Evolutionary conservation across 805 yeast species (phyloP), one percentile per base, ranked within the genome.

Genomic region (Metschnikowia santaceciliae): DNA sequence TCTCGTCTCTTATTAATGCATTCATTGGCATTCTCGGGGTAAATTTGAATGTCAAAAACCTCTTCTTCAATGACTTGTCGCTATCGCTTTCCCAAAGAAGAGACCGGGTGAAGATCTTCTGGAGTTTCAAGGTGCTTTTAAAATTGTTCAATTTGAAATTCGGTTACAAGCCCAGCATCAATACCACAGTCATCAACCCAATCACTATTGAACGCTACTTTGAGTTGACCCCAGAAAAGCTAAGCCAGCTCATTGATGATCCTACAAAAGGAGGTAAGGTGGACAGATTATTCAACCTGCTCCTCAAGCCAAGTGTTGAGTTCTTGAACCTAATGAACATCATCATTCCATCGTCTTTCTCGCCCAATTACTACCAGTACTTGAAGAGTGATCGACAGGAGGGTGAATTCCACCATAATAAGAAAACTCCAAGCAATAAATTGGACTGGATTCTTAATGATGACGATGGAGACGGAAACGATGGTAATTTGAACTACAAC

Each of bases 381-480:
- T 56, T 74, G 41, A 56, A 57, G 34, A 67, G 65, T 15, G 60
- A 55, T 34, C 61, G 60, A 15, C 59, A 64, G n/a, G 47, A 47
- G 7, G 48, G 48, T n/a, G 50, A 39, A 7, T 41, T 45, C 7
- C 41, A 42, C 19, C 52, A 34, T 3, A 26, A 42, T 11, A 52
- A 51, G 34, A 55, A 54, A 35, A 49, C 48, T 6, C 58, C 60
- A 22, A 58, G 55, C n/a, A 54, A 53, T 36, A 59, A 57, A 38
- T 61, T 74, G 30, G 77, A 74, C 52, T 72, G 76, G 75, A 72
- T 74, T 22, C 61, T 73, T 42, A 72, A 72, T 51, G 76, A 74
- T 52, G 76, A 73, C 54, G 78, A 72, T 54, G 78, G 78, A 20
- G 78, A 74, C 54, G 77, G 78, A 6, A 74, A 72, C 52, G 78